A percentile compares a stretch with the other conserved stretches of the same genome.
phyloP scores from a whole-genome alignment of 306 rosid genomes.

The Arachis stenosperma region DNA sequence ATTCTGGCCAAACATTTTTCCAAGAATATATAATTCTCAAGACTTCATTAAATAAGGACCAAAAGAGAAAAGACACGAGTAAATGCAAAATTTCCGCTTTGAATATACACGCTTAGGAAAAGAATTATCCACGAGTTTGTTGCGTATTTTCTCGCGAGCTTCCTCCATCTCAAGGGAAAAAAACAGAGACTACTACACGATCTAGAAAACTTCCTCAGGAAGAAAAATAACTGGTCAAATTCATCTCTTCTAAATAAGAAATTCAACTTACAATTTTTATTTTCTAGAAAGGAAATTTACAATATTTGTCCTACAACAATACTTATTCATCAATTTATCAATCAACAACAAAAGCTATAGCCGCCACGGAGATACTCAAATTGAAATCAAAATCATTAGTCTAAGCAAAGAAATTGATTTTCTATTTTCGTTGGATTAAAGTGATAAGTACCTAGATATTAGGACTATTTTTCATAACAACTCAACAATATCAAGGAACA shows the following conservation, averaged over 20 bases:
- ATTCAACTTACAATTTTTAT: too few relatives aligned
- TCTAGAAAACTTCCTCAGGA: not conserved
- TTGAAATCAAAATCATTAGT: not conserved
- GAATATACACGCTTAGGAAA: not conserved
- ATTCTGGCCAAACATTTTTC: not conserved
- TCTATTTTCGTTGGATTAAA: not conserved
- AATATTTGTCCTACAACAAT: constrained; percentile 3
- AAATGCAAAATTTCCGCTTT: not conserved
- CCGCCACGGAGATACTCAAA: not conserved
- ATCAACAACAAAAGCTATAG: not conserved
- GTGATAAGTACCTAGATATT: not conserved
- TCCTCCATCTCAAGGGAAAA: not conserved
- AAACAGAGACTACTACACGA: not conserved
- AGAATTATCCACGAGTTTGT: constrained; percentile 16
- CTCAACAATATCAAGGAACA: too few relatives aligned
- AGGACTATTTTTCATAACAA: not conserved
- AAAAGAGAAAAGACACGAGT: not conserved
- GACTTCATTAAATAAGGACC: too few relatives aligned
- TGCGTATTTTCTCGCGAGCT: constrained; percentile 6
- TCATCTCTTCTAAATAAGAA: too few relatives aligned
- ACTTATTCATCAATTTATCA: not conserved
- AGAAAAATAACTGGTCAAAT: too few relatives aligned
- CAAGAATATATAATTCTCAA: not conserved
- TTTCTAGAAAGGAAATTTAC: not conserved
- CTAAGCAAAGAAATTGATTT: not conserved